Base-by-base conservation (phyloP, 495 filamentous ascomycete genomes). In the Aspergillus olivimuriae region DNA sequence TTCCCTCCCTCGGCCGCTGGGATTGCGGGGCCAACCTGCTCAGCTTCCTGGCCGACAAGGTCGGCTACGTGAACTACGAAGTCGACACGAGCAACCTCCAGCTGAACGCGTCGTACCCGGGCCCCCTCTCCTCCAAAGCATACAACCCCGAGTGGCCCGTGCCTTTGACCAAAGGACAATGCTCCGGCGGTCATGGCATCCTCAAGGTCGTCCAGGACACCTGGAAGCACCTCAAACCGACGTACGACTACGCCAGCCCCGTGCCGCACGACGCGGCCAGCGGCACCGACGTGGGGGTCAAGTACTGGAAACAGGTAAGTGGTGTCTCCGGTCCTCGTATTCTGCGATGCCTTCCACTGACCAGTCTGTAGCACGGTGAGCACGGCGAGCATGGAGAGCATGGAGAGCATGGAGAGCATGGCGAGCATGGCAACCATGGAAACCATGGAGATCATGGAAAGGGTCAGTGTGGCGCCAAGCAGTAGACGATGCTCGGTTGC, bases 11-110 rank as follows among this genome's bases (percentile, higher is more conserved):
- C 9, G 80, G 80, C 14, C 66, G 80, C 55, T 83, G 77, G 60
- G 79, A 84, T 51, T 77, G 78, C 38, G 78, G 78, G 37, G 79
- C 80, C 5, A 84, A 84, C 44, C 67, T 84, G n/a, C 79, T 82
- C 48, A 50, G 65, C 37, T 57, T 75, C 11, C 67, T 78, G 10
- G 73, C 76, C 8, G 62, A 73, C 19, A 56, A 61, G 49, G 67
- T 66, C 8, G 73, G 73, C 15, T 80, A 80, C 52, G 43, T 44
- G 31, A 81, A 70, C 54, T 61, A 47, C 12, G 47, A 57, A 4
- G 60, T 68, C 18, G 54, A 69, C 40, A 62, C 60, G 9, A 56
- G 50, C 37, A 60, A 66, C 46, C 39, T 76, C 47, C 61, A 55
- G 40, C 51, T 74, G 35, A 76, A 73, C 53, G 48, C 58, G 39